Evolutionary conservation across 768 basidiomycete species (phyloP).

Genomic region (Guyanaporus albipodus): DNA sequence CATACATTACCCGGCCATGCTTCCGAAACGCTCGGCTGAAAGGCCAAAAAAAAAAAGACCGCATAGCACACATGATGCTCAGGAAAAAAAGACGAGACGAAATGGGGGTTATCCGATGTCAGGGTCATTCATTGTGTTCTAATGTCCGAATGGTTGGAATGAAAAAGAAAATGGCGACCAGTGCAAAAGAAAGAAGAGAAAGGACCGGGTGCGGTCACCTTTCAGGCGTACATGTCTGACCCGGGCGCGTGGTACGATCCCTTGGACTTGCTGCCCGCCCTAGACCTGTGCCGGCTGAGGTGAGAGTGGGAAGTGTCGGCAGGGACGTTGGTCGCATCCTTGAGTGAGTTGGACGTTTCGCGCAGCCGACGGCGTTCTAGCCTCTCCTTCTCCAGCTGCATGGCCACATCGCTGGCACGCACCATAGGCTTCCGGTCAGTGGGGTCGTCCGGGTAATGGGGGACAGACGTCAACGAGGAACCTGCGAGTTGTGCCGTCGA

Average conservation of each 20-base stretch:
- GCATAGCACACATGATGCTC: conserved; percentile 12
- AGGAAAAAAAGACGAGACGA: background rate
- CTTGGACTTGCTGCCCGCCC: conserved; percentile 16
- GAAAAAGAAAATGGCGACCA: background rate
- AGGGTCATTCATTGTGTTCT: conserved; percentile 12
- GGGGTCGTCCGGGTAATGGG: conserved; percentile 14
- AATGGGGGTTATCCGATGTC: too few relatives aligned
- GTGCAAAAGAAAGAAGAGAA: background rate
- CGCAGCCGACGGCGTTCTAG: conserved; percentile 30
- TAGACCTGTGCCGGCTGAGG: conserved; percentile 17
- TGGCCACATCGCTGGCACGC: conserved; percentile 51
- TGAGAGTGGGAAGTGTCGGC: conserved; percentile 17
- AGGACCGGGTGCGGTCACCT: background rate
- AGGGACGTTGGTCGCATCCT: conserved; percentile 27
- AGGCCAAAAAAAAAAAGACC: conserved; percentile 1
- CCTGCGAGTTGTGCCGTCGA: conserved; percentile 18
- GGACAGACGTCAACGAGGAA: conserved; percentile 16
- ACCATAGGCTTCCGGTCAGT: conserved; percentile 33
- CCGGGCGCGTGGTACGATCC: conserved; percentile 6
- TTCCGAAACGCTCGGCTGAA: background rate
- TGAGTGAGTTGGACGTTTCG: conserved; percentile 23
- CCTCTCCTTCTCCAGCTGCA: conserved; percentile 47
- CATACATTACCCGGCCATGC: conserved; percentile 11
- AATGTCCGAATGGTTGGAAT: conserved; percentile 14
- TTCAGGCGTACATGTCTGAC: conserved; percentile 16